These are phyloP conservation scores for Coriolopsis trogii DNA, from an alignment of 1,284 basidiomycete species.

Conservation along the genomic window DNA sequence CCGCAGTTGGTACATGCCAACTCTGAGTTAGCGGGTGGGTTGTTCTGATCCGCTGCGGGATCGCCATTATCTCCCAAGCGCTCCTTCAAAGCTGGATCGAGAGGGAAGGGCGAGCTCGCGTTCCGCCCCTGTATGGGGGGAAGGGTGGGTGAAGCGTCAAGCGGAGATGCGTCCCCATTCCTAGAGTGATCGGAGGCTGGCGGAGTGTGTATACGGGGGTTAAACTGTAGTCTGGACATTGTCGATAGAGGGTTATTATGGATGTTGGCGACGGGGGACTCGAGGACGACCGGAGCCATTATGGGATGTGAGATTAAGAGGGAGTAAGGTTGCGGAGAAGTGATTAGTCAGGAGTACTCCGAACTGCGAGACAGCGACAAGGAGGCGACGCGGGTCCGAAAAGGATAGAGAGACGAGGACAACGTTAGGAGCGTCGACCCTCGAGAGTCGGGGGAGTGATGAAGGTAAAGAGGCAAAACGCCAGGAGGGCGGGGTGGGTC, in stretches of 20 bases:
- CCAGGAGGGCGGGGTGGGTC: constrained; percentile 20
- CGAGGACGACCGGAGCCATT: constrained; percentile 36
- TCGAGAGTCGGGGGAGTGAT: constrained; percentile 20
- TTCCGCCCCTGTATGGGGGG: constrained; percentile 27
- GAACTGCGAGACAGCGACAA: too few relatives aligned
- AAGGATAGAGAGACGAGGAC: too few relatives aligned
- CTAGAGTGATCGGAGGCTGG: constrained; percentile 35
- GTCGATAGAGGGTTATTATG: constrained; percentile 32
- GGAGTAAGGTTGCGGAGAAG: constrained; percentile 16
- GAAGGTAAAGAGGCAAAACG: constrained; percentile 27
- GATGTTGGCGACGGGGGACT: constrained; percentile 35
- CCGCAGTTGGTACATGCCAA: constrained; percentile 68
- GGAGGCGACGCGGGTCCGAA: too few relatives aligned
- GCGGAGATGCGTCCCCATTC: constrained; percentile 31
- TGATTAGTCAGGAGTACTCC: constrained; percentile 18
- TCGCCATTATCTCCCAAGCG: constrained; percentile 23
- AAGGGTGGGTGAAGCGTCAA: constrained; percentile 31
- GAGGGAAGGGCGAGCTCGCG: constrained; percentile 25
- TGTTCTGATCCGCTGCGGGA: constrained; percentile 28
- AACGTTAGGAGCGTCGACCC: too few relatives aligned
- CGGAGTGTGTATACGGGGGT: constrained; percentile 36
- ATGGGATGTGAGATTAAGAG: constrained; percentile 23
- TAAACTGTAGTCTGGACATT: constrained; percentile 33
- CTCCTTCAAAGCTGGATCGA: constrained; percentile 31
- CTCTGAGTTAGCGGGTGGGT: constrained; percentile 25